These are phyloP conservation scores for Hypoxylon sp. DNA, from an alignment of 2,329 filamentous ascomycete species.

Conservation along the genomic window DNA sequence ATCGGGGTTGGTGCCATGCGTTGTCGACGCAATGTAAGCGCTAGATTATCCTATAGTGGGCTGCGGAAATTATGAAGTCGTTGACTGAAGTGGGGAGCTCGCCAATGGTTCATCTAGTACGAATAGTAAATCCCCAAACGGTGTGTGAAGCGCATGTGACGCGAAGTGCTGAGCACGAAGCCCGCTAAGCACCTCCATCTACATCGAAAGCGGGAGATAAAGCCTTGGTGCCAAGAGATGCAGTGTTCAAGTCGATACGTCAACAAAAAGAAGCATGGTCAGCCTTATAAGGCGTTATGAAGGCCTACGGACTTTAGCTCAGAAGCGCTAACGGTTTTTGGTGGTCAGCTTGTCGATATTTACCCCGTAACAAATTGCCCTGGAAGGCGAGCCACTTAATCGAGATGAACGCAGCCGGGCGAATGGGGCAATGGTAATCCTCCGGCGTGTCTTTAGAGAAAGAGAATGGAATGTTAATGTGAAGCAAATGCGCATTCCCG, in stretches of 20 bases:
- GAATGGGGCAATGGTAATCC: constrained; percentile 21
- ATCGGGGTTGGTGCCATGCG: constrained; percentile 39
- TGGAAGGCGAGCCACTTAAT: constrained; percentile 9
- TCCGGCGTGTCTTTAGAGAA: constrained; percentile 25
- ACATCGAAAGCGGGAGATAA: constrained; percentile 5
- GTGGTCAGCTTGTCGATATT: constrained; percentile 34
- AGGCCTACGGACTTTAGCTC: constrained; percentile 15
- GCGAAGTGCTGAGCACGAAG: constrained; percentile 8
- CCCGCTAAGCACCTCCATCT: constrained; percentile 1
- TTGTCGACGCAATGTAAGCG: constrained; percentile 47
- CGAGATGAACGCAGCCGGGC: constrained; percentile 29
- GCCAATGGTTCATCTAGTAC: constrained; percentile 16
- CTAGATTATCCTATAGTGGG: constrained; percentile 41
- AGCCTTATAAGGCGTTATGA: constrained; percentile 34
- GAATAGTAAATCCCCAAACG: constrained; percentile 23
- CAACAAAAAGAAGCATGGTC: constrained; percentile 18
- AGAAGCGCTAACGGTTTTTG: constrained; percentile 19
- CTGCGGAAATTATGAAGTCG: constrained; percentile 32
- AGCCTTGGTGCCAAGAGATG: constrained; percentile 10
- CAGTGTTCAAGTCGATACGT: constrained; percentile 1
- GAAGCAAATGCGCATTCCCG: constrained; percentile 38
- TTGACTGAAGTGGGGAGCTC: constrained; percentile 27
- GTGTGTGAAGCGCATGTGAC: constrained; percentile 6
- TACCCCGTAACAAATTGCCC: constrained; percentile 23
- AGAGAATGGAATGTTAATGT: constrained; percentile 26